Conservation (phyloP, 257 asterid species). For the Solanum pinnatisectum region DNA sequence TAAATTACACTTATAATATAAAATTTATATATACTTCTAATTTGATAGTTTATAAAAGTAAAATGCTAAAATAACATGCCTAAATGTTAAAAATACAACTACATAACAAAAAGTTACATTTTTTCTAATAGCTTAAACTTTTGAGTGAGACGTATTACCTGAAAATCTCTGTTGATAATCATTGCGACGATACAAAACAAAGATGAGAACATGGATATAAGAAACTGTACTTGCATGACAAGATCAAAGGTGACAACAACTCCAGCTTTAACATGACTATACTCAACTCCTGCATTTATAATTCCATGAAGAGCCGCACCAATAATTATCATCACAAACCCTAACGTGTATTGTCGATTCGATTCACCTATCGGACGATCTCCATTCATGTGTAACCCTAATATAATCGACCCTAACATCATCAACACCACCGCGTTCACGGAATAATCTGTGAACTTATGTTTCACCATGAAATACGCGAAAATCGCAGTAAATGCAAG, state of each 20-base stretch:
- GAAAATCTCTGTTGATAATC: too few species aligned
- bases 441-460: slow-evolving; percentile 12
- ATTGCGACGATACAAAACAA: too few species aligned
- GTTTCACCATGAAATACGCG: slow-evolving; percentile 17
- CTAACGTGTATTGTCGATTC: not conserved
- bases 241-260: slow-evolving; percentile 13
- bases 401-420: slow-evolving; percentile 19
- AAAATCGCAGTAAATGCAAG: slow-evolving; percentile 19
- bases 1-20: too few species aligned
- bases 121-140: too few species aligned
- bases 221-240: slow-evolving; percentile 18
- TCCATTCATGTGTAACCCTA: slow-evolving; percentile 18
- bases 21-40: too few species aligned
- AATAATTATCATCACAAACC: slow-evolving; percentile 18
- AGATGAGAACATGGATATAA: not conserved
- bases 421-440: slow-evolving; percentile 16
- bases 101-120: too few species aligned
- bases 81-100: too few species aligned
- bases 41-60: too few species aligned
- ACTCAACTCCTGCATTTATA: slow-evolving; percentile 13
- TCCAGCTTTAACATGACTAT: slow-evolving; percentile 8
- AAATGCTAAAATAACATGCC: too few species aligned
- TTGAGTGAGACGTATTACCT: too few species aligned
- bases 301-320: slow-evolving; percentile 30
- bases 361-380: slow-evolving; percentile 26